Evolutionary conservation across 768 basidiomycete species (phyloP), one percentile per base, ranked within the genome.

Genomic region (Termitomyces sp.): DNA sequence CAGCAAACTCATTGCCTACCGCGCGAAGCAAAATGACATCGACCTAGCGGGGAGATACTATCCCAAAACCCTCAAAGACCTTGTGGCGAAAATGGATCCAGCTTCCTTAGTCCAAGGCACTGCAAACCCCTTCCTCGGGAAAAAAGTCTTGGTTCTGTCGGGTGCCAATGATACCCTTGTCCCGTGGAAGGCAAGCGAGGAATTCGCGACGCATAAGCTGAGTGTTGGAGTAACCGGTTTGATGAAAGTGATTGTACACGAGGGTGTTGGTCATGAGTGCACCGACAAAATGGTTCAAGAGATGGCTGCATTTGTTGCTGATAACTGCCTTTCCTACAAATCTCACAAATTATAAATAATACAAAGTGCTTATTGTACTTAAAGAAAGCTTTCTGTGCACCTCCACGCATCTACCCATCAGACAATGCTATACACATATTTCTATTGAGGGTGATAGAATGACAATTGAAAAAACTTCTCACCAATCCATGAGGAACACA

Each of bases 61-160:
- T 55, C 89, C 91, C 0, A 69, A 71, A 13, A 76, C 79, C 14
- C 69, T 89, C 37, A 69, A 77, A 31, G 69, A 69, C 18, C 68
- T 83, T 43, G 74, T 91, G n/a, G 60, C 69, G 39, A 65, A 62
- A 16, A 61, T 73, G 27, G 82, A 85, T 61, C 82, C 85, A 0
- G 71, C 81, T 5, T 82, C 77, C 60, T 64, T 71, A 13, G 68
- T 74, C 20, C 59, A 56, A 2, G 76, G 72, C 34, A 59, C 52
- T 1, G 52, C 68, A 10, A 87, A 87, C 61, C 83, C 86, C 1
- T 92, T 89, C 68, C 57, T 76, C 4, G 86, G 83, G 1, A 92
- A 92, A 74, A 83, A 83, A 64, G 77, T 94, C 14, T 76, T 94
- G 5, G 84, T 88, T 3, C 69, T 94, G 4, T 84, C 85, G 0